Evolutionary conservation across 805 yeast species (phyloP).

Genomic region (Pichia insulana): DNA sequence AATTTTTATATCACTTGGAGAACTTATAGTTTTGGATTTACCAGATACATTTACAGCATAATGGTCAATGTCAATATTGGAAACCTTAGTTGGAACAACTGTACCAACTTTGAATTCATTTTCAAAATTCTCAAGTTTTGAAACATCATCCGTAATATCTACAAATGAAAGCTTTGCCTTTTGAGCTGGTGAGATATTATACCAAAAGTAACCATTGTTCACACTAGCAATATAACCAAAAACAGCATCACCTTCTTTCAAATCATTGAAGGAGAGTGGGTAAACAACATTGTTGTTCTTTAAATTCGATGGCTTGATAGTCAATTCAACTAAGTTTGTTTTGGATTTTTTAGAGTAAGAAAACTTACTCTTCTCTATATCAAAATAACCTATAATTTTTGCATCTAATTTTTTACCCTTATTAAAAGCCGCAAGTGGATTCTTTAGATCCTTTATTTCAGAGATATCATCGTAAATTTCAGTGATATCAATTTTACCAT

Average conservation of each 20-base stretch:
- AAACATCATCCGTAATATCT: constrained; percentile 51
- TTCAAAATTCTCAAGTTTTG: constrained; percentile 39
- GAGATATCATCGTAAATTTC: constrained; percentile 49
- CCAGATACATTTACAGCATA: constrained; percentile 32
- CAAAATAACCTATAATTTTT: constrained; percentile 69
- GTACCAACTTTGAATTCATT: constrained; percentile 63
- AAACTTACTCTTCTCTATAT: constrained; percentile 58
- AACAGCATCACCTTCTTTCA: constrained; percentile 42
- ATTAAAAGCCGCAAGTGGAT: constrained; percentile 53
- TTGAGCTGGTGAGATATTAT: constrained; percentile 57
- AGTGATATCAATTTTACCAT: constrained; percentile 72
- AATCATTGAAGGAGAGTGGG: constrained; percentile 26
- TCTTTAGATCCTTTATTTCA: constrained; percentile 47
- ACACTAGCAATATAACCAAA: constrained; percentile 60
- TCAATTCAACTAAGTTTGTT: constrained; percentile 55
- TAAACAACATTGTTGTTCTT: constrained; percentile 36
- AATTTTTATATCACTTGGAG: constrained; percentile 41
- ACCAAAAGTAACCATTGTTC: constrained; percentile 55
- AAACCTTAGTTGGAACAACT: constrained; percentile 52
- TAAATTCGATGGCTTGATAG: constrained; percentile 18
- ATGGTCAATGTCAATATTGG: constrained; percentile 44
- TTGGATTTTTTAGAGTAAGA: constrained; percentile 50
- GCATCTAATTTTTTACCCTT: constrained; percentile 52
- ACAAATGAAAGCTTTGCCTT: constrained; percentile 59
- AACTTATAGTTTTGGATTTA: constrained; percentile 33